phyloP scores from a whole-genome alignment of 2,329 filamentous ascomycete genomes.

The Penicillium sp. region DNA sequence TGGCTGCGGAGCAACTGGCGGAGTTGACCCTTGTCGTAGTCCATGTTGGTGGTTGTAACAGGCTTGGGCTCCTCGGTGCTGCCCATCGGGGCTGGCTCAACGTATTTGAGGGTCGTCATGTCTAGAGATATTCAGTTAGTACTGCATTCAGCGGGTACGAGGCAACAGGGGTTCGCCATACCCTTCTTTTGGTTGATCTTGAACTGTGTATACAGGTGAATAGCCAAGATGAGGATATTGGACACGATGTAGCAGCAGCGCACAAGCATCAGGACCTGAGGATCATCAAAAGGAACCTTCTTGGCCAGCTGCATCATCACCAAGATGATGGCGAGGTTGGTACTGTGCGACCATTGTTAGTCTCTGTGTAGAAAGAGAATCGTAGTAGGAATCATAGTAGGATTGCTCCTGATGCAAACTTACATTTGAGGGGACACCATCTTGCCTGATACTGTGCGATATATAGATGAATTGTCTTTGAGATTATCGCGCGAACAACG shows the following conservation, averaged over 20 bases:
- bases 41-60: constrained; percentile 91
- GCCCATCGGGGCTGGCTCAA: constrained; percentile 91
- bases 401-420: constrained; percentile 27
- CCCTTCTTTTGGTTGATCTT: constrained; percentile 97
- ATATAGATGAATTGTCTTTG: constrained; percentile 12
- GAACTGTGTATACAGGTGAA: constrained; percentile 81
- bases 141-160: background rate
- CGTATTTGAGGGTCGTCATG: constrained; percentile 95
- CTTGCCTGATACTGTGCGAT: constrained; percentile 37
- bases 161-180: constrained; percentile 45
- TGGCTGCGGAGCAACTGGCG: constrained; percentile 82
- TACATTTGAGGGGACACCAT: constrained; percentile 68
- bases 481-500: constrained; percentile 9
- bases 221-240: constrained; percentile 74
- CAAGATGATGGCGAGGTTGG: constrained; percentile 90
- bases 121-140: constrained; percentile 53
- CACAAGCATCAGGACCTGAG: constrained; percentile 62
- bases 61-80: constrained; percentile 92
- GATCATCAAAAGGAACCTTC: constrained; percentile 90
- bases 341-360: constrained; percentile 51
- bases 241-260: constrained; percentile 63
- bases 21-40: constrained; percentile 87
- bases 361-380: background rate
- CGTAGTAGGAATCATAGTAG: too few species aligned
- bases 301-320: constrained; percentile 98